These are phyloP conservation scores for Vitis labrusca DNA, from an alignment of 164 flowering plant species.

Conservation along the genomic window DNA sequence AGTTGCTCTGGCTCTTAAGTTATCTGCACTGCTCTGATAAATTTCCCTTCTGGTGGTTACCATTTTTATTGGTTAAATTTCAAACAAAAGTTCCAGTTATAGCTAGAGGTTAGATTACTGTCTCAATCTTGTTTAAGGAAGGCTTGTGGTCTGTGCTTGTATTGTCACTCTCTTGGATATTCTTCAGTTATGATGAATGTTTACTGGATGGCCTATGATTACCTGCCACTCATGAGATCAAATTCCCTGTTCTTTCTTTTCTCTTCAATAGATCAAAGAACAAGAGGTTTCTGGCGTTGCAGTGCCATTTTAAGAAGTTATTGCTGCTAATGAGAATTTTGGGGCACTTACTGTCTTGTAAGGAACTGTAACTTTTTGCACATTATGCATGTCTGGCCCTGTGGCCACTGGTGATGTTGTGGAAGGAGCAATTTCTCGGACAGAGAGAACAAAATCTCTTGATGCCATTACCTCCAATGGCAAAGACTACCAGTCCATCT, in stretches of 20 bases:
- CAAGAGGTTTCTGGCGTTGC: constrained; percentile 7
- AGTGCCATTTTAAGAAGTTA: constrained; percentile 4
- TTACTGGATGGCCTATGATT: neutral
- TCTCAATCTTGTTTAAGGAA: neutral
- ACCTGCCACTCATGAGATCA: neutral
- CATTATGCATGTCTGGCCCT: constrained; percentile 95
- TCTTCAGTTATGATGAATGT: neutral
- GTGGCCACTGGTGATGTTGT: constrained; percentile 54
- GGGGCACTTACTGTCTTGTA: constrained; percentile 12
- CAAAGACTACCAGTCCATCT: constrained; percentile 21
- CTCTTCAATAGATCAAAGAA: constrained; percentile 13
- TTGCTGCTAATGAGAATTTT: constrained; percentile 18
- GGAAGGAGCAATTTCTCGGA: constrained; percentile 39
- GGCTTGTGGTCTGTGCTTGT: neutral
- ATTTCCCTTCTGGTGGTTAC: neutral
- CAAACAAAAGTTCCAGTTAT: neutral
- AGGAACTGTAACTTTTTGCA: constrained; percentile 30
- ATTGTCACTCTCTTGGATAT: neutral
- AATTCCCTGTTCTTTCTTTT: neutral
- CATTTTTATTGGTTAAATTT: neutral
- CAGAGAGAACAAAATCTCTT: constrained; percentile 66
- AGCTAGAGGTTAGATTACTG: too few species aligned
- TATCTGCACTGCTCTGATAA: too few species aligned
- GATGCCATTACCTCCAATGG: constrained; percentile 36
- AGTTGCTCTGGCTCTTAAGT: too few species aligned